Conservation (phyloP, 2,329 filamentous ascomycete genomes). For the Boeremia exigua region DNA sequence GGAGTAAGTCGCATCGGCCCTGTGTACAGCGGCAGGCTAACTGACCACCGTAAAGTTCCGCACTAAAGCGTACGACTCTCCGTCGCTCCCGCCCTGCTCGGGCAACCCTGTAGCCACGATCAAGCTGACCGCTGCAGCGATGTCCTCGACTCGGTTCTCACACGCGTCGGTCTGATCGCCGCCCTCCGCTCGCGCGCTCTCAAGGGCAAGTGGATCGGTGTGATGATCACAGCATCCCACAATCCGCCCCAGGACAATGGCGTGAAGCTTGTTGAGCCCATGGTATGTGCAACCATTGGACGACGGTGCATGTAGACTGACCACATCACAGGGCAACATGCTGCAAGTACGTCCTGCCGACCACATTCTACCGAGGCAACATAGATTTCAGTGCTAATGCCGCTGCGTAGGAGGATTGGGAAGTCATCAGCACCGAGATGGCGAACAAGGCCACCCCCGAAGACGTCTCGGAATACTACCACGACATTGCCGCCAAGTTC, state of each 20-base stretch:
- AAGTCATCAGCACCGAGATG: slow-evolving; percentile 83
- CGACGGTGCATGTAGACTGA: slow-evolving; percentile 22
- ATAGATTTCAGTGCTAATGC: slow-evolving; percentile 21
- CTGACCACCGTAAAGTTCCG: slow-evolving; percentile 60
- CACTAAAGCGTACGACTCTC: slow-evolving; percentile 67
- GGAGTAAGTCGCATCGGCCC: slow-evolving; percentile 53
- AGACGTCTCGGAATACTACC: slow-evolving; percentile 76
- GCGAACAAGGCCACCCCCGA: slow-evolving; percentile 83
- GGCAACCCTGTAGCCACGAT: slow-evolving; percentile 13
- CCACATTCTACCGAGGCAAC: neutral
- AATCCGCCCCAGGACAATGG: slow-evolving; percentile 70
- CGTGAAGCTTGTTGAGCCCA: slow-evolving; percentile 87
- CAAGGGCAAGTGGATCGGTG: slow-evolving; percentile 87
- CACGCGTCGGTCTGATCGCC: slow-evolving; percentile 88
- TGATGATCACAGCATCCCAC: slow-evolving; percentile 74
- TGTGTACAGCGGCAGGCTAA: slow-evolving; percentile 11
- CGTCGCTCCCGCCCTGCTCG: neutral
- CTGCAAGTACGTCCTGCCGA: slow-evolving; percentile 57
- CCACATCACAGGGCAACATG: slow-evolving; percentile 78
- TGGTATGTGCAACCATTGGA: slow-evolving; percentile 58
- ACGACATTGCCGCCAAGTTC: slow-evolving; percentile 64
- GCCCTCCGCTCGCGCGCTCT: slow-evolving; percentile 88
- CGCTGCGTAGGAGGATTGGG: slow-evolving; percentile 73
- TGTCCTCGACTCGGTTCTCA: slow-evolving; percentile 89
- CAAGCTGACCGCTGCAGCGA: slow-evolving; percentile 59